Evolutionary conservation across 805 yeast species (phyloP).

Genomic region (Kluyveromyces starmeri): DNA sequence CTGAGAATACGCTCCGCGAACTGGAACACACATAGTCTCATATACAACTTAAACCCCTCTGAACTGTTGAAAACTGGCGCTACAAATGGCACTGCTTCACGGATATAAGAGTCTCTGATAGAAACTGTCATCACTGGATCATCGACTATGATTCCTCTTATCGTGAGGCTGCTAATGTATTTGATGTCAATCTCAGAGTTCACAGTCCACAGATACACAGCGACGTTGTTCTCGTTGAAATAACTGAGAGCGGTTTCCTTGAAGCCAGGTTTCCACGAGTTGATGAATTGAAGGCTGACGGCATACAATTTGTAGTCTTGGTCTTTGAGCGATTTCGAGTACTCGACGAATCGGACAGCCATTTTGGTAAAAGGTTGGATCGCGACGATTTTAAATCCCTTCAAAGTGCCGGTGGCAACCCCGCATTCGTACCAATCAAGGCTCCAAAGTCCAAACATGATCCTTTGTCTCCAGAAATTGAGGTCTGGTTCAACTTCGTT

Average conservation of each 20-base stretch:
- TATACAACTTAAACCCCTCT: constrained; percentile 22
- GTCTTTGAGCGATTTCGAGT: constrained; percentile 31
- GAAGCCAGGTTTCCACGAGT: constrained; percentile 38
- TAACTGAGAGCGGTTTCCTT: constrained; percentile 21
- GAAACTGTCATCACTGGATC: constrained; percentile 13
- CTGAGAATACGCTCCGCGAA: background rate
- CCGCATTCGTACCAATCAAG: constrained; percentile 38
- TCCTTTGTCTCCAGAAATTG: constrained; percentile 35
- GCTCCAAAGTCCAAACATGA: constrained; percentile 48
- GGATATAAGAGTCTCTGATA: background rate
- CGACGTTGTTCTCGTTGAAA: constrained; percentile 27
- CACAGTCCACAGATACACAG: constrained; percentile 45
- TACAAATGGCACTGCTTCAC: constrained; percentile 6
- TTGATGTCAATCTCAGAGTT: constrained; percentile 31
- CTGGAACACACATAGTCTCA: constrained; percentile 2
- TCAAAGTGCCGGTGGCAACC: constrained; percentile 31
- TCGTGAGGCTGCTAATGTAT: constrained; percentile 22
- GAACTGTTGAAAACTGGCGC: constrained; percentile 13
- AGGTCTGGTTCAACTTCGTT: constrained; percentile 32
- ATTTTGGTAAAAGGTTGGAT: constrained; percentile 29
- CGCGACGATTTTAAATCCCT: constrained; percentile 29
- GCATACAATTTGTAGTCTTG: constrained; percentile 46
- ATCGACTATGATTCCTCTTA: constrained; percentile 27
- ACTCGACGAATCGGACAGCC: constrained; percentile 28
- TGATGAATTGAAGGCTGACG: constrained; percentile 40